Evolutionary conservation across 129 eudicot species (phyloP), one percentile per base, ranked within the genome.

Genomic region (Tagetes erecta): DNA sequence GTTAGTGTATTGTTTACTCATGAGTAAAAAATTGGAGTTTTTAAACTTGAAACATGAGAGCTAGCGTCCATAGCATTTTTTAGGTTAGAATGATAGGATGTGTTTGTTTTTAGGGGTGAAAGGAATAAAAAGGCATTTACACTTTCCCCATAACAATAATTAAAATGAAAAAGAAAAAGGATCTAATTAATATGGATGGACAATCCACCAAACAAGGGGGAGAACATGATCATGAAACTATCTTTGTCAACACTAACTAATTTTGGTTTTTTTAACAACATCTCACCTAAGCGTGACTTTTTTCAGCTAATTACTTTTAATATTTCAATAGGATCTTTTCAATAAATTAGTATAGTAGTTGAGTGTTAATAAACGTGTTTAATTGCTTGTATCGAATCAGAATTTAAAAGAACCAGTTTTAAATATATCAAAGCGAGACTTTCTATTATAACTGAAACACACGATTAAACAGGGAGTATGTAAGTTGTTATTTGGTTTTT

Each of bases 171-270:
- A 7, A 39, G 11, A 2, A 58, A 53, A 76, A 55, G 71, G 10
- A 71, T 72, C 68, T 67, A 68, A 68, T 35, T n/a, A n/a, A n/a
- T 57, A 57, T 68, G 42, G 81, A 53, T 74, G 74, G 83, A 79
- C 83, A 79, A 73, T 13, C 64, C 78, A 79, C 83, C 83, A 79
- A 79, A 72, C 83, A 79, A 73, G 74, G 78, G 58, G 33, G 64
- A 67, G 39, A 36, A 72, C 83, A 79, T 79, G 27, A 79, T 79
- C n/a, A 79, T 64, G 60, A 66, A 72, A 44, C 78, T 58, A 65
- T 79, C 78, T 79, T 79, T 64, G 50, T 79, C 83, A 79, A 9
- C 45, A 40, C 74, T 79, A 79, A 79, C 83, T 65, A 72, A 55
- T 74, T 72, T 79, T 72, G 74, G 65, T 73, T 50, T 72, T 65